Base-by-base conservation (phyloP, 495 filamentous ascomycete genomes). In the Zalerion maritima region DNA sequence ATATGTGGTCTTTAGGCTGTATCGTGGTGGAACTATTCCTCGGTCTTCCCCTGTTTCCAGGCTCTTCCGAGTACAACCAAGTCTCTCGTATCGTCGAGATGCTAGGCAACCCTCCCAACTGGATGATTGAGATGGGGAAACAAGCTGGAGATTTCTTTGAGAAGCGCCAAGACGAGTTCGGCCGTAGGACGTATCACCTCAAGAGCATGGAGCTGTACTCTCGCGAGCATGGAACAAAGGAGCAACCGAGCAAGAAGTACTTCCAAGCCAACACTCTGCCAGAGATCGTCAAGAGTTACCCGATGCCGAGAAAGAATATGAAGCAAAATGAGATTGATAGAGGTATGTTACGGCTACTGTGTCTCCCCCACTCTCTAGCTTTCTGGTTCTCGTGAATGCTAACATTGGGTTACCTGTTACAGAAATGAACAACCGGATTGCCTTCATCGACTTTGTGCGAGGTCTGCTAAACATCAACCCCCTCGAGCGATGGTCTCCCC, bases 71-170 rank as follows among this genome's bases (percentile, higher is more conserved):
- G 52, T 99, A 99, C 54, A 99, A 99, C 47, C 91, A 99, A 48
- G 85, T 99, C 11, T 81, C 84, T 7, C 67, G 91, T 15, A 99
- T 99, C 28, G 89, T 91, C 17, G 91, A 99, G 55, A 99, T 99
- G 91, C 71, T 99, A 14, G 89, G 87, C 8, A 70, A 93, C 31
- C 85, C 91, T 3, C 91, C 86, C 20, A 87, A 81, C 34, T 99
- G 91, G 91, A 99, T 99, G 91, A 64, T 99, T 26, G 91, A 99
- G 49, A 89, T 94, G 71, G 91, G 91, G 38, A 99, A 96, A 54
- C 91, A 99, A 48, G 78, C 85, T 2, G 82, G 83, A 14, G 87
- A 96, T 45, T 99, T 96, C 50, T 99, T 94, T 49, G 86, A 99
- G 50, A 96, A 93, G 57, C 69, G 69, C 10, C 81, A 87, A 41